Evolutionary conservation across 345 rosid species (phyloP), one percentile per base, ranked within the genome.

Genomic region (Rhodamnia argentea): DNA sequence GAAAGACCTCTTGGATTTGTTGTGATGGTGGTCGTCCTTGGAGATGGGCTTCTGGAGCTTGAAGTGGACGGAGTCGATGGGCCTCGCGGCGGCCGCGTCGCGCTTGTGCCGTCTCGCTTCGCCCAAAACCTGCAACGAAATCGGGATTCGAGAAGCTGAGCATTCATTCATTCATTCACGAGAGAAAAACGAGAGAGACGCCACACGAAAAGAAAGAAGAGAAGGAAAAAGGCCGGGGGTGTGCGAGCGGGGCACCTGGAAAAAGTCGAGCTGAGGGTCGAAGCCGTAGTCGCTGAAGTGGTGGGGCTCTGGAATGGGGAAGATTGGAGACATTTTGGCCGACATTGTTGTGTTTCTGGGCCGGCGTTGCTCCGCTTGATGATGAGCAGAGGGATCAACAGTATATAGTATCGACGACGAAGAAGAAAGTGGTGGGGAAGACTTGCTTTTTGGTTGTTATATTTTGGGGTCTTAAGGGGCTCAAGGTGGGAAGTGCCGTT

Each of bases 261-360:
- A 92, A 86, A 92, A 96, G 86, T 95, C 88, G 86, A 95, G 88
- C 83, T 94, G 98, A 15, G 96, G 94, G 90, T 96, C 97, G 85
- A 96, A 97, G 70, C 99, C 99, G 83, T 96, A 96, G 88, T 97
- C 99, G 50, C 91, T 95, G 92, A 94, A 95, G 88, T 92, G 98
- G 14, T 91, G 97, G 85, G 96, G 91, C 40, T 94, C 90, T 0
- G 91, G 90, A 88, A 94, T 93, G 51, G 98, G 94, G 58, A 95
- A 94, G 2, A 93, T 82, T 2, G 99, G 99, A 52, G 94, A 91
- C 32, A 85, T 50, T 10, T 50, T 93, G 92, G 87, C 92, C 4
- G 98, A 89, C 96, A 95, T 94, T 76, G 64, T 82, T 58, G 78
- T 24, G 44, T 40, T 70, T 64, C 78, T 9, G 78, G 78, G 78